A percentile compares a stretch with the other conserved stretches of the same genome.
Conservation (phyloP, 345 rosid species). For the Nasturtium officinale region DNA sequence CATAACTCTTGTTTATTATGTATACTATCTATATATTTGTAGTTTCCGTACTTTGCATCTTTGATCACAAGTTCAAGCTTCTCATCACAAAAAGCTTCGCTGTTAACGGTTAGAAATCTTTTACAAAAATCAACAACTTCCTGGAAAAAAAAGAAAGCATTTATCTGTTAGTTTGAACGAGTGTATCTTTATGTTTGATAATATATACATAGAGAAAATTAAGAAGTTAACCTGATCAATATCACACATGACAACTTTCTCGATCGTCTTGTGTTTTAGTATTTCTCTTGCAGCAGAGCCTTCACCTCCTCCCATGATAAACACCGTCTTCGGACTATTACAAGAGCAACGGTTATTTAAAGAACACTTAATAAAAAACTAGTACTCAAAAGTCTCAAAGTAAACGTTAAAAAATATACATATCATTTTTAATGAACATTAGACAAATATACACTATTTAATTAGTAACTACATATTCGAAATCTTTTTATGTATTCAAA, state of each 20-base stretch:
- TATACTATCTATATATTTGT: too few relatives aligned
- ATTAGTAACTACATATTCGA: background rate
- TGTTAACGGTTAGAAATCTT: conserved; percentile 65
- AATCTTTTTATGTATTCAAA: background rate
- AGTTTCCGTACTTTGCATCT: conserved; percentile 74
- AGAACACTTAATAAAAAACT: background rate
- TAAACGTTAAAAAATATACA: background rate
- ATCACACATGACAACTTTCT: conserved; percentile 93
- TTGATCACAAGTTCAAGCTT: conserved; percentile 80
- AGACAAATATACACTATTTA: background rate
- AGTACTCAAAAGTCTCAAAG: background rate
- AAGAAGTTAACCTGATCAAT: conserved; percentile 68
- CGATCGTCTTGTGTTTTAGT: conserved; percentile 67
- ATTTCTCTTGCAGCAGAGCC: conserved; percentile 99
- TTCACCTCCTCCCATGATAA: conserved; percentile 98
- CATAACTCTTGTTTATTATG: background rate
- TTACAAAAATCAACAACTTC: conserved; percentile 92
- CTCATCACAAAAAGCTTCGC: conserved; percentile 71
- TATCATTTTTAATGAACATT: too few relatives aligned
- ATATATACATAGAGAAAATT: background rate
- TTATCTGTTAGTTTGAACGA: conserved; percentile 28
- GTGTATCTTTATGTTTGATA: background rate
- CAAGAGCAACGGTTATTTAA: background rate
- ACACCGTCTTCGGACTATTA: conserved; percentile 68
- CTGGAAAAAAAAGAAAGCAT: conserved; percentile 40